Evolutionary conservation across 176 grass and related monocot genomes (phyloP).

Genomic region (Bolboschoenus planiculmis): DNA sequence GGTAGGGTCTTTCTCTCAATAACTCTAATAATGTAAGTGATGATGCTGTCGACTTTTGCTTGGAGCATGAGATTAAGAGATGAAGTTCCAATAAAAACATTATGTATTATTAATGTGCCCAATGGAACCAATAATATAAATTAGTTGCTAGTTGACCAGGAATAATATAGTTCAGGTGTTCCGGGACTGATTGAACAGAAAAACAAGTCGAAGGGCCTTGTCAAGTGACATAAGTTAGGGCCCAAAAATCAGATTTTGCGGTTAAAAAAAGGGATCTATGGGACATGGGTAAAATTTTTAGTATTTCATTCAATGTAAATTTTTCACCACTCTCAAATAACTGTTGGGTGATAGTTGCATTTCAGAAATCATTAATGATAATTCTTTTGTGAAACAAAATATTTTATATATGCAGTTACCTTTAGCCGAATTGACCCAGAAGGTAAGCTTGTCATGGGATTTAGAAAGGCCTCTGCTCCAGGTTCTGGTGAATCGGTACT

Average conservation of each 20-base stretch:
- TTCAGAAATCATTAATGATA: neutral
- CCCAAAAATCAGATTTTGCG: neutral
- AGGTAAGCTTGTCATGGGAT: slow-evolving; percentile 95
- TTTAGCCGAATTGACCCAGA: slow-evolving; percentile 95
- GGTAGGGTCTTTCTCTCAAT: neutral
- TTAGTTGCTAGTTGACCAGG: neutral
- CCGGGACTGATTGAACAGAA: neutral
- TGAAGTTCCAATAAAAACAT: neutral
- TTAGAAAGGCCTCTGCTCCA: slow-evolving; percentile 67
- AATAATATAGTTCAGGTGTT: neutral
- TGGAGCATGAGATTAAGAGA: neutral
- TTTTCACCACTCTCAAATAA: neutral
- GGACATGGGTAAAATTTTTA: neutral
- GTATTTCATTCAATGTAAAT: neutral
- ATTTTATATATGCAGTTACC: slow-evolving; percentile 50
- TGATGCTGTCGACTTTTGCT: neutral
- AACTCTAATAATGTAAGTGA: neutral
- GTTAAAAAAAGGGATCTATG: neutral
- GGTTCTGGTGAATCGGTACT: slow-evolving; percentile 61
- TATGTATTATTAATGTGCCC: neutral
- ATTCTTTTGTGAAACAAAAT: neutral
- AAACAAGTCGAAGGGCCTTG: neutral
- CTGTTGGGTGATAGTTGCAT: neutral
- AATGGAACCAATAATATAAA: neutral
- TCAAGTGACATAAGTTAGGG: neutral